phyloP scores from a whole-genome alignment of 495 filamentous ascomycete genomes.

The Echria macrotheca region DNA sequence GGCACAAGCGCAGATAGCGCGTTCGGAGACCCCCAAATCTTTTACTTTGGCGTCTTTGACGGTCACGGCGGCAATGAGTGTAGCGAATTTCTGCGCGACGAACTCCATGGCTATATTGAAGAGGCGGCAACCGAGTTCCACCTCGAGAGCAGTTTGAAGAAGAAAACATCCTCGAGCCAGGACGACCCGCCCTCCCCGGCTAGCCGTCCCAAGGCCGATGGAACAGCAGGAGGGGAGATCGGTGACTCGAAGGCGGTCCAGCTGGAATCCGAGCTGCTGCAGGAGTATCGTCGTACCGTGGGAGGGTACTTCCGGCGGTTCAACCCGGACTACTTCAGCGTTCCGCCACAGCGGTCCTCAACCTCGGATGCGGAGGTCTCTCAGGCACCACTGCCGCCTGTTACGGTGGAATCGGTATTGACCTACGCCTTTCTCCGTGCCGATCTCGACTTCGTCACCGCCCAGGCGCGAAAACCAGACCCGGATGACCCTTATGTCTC shows the following conservation, averaged over 20 bases:
- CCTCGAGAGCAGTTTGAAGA: conserved; percentile 61
- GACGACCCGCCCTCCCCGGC: conserved; percentile 1
- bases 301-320: conserved; percentile 94
- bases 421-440: conserved; percentile 88
- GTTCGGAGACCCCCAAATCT: conserved; percentile 86
- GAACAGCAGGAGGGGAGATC: conserved; percentile 12
- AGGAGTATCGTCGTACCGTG: conserved; percentile 75
- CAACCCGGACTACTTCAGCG: conserved; percentile 58
- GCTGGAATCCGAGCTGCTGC: conserved; percentile 62
- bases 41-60: conserved; percentile 96
- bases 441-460: conserved; percentile 87
- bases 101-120: conserved; percentile 85
- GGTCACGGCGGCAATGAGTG: conserved; percentile 92
- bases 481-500: conserved; percentile 58
- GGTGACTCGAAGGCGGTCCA: conserved; percentile 43
- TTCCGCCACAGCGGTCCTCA: conserved; percentile 20
- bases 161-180: conserved; percentile 17
- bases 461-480: conserved; percentile 70
- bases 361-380: not conserved
- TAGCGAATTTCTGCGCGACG: conserved; percentile 75
- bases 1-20: conserved; percentile 63
- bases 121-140: conserved; percentile 67
- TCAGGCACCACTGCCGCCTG: conserved; percentile 7
- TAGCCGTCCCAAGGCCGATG: not conserved
- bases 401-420: conserved; percentile 59